These are phyloP conservation scores for Dactylellina parvicollis DNA, from an alignment of 2,329 filamentous ascomycete species.

Conservation along the genomic window DNA sequence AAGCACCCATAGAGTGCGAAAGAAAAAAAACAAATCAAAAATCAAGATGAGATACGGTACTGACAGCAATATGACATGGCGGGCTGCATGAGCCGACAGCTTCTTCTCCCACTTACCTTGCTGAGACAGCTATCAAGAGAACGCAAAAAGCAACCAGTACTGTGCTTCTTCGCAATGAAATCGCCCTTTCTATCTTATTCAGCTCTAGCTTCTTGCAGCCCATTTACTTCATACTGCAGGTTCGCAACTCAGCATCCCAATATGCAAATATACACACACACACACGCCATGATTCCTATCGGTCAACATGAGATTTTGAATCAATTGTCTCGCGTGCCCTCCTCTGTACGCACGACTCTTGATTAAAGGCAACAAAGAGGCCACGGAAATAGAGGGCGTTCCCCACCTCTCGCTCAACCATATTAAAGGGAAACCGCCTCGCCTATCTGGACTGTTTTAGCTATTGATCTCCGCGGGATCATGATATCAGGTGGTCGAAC, in stretches of 20 bases:
- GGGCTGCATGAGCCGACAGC: background rate
- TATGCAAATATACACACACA: no score
- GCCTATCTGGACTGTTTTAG: constrained; percentile 26
- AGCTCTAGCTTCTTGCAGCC: background rate
- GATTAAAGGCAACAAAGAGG: background rate
- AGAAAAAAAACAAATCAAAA: constrained; percentile 7
- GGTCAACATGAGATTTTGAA: no score
- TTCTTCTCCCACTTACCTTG: no score
- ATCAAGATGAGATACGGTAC: background rate
- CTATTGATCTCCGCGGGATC: constrained; percentile 34
- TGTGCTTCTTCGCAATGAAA: background rate
- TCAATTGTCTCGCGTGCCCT: background rate
- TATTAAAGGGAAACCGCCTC: constrained; percentile 19
- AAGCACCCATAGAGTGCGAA: background rate
- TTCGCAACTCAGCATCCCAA: background rate
- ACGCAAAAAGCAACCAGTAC: background rate
- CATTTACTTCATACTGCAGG: constrained; percentile 6
- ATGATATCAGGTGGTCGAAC: background rate
- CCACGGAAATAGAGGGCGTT: background rate
- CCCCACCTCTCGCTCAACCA: constrained; percentile 1
- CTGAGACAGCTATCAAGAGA: no score
- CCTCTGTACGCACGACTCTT: background rate
- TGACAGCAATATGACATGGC: background rate
- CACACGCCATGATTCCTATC: background rate
- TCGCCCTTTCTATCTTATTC: background rate